Evolutionary conservation across 306 rosid species (phyloP).

Genomic region (Benincasa hispida): DNA sequence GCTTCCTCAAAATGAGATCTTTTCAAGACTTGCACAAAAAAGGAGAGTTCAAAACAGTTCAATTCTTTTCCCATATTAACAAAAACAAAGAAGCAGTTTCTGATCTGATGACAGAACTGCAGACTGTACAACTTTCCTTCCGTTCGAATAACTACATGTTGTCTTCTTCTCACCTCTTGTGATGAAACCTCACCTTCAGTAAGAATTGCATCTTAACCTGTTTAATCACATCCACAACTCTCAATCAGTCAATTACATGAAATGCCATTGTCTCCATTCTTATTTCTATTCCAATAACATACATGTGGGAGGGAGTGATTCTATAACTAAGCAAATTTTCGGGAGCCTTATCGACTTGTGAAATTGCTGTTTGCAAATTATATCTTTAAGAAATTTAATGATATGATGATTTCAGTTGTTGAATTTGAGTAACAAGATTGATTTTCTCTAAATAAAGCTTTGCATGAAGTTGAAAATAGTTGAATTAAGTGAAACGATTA

Average conservation of each 20-base stretch:
- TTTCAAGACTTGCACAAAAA: conserved; percentile 9
- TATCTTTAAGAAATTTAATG: neutral
- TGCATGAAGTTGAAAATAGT: neutral
- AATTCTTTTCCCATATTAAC: neutral
- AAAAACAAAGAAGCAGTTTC: neutral
- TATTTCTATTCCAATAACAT: neutral
- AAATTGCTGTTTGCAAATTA: neutral
- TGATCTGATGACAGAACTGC: conserved; percentile 11
- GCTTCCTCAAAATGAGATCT: conserved; percentile 51
- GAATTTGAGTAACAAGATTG: neutral
- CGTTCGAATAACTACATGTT: conserved; percentile 14
- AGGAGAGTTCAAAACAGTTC: neutral
- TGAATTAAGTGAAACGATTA: neutral
- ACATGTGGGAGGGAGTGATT: neutral
- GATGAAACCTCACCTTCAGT: conserved; percentile 84
- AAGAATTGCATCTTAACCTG: conserved; percentile 95
- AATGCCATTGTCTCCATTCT: neutral
- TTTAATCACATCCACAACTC: neutral
- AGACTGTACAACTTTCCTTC: neutral
- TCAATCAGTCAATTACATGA: neutral
- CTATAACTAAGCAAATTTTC: neutral
- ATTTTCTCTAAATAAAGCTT: neutral
- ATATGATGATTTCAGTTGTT: neutral
- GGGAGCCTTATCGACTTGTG: neutral
- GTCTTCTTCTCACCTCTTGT: conserved; percentile 51